phyloP scores from a whole-genome alignment of 192 early-diverging fungal genomes.

The Coemansia sp. region DNA sequence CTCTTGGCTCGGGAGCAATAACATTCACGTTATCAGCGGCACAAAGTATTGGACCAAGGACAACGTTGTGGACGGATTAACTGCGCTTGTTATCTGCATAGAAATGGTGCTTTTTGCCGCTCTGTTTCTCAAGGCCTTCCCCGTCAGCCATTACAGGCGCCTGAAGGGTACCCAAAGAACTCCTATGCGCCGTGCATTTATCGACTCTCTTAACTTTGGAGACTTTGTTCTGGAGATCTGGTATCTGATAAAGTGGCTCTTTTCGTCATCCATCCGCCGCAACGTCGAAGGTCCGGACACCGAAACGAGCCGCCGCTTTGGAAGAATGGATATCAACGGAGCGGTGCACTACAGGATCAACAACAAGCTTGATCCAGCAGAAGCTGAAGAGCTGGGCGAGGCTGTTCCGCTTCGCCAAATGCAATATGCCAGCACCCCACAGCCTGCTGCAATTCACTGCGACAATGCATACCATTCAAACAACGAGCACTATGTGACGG shows the following conservation, averaged over 20 bases:
- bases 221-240: slow-evolving; percentile 52
- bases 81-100: slow-evolving; percentile 58
- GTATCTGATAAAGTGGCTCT: slow-evolving; percentile 47
- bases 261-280: slow-evolving; percentile 29
- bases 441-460: slow-evolving; percentile 8
- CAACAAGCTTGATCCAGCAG: slow-evolving; percentile 22
- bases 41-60: slow-evolving; percentile 59
- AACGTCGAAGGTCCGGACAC: slow-evolving; percentile 37
- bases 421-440: slow-evolving; percentile 10
- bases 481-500: not conserved
- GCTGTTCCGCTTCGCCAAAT: slow-evolving; percentile 35
- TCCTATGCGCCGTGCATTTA: slow-evolving; percentile 50
- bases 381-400: slow-evolving; percentile 31
- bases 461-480: not conserved
- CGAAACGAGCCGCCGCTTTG: slow-evolving; percentile 55
- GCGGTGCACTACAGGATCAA: slow-evolving; percentile 43
- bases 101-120: slow-evolving; percentile 60
- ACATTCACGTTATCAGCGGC: slow-evolving; percentile 52
- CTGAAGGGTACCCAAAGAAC: slow-evolving; percentile 35
- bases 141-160: slow-evolving; percentile 32
- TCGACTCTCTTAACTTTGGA: slow-evolving; percentile 54
- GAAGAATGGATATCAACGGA: slow-evolving; percentile 54
- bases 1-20: slow-evolving; percentile 56
- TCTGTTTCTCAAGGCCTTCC: slow-evolving; percentile 58
- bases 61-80: slow-evolving; percentile 57